These are phyloP conservation scores for Ailanthus altissimus DNA, from an alignment of 345 rosid species.

Conservation along the genomic window DNA sequence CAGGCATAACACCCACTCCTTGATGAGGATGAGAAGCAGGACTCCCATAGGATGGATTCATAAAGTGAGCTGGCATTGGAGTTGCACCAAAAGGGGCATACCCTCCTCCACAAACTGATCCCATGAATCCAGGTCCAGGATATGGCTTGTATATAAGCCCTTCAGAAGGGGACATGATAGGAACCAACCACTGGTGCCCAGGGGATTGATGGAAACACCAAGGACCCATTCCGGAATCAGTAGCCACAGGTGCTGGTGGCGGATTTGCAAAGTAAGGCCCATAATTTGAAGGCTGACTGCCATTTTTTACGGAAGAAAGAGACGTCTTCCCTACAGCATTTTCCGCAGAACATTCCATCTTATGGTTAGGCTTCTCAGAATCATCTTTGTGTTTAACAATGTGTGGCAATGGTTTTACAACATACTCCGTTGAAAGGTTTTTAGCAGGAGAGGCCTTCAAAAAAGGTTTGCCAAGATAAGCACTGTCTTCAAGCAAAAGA, in stretches of 20 bases:
- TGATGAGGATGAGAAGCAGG: slow-evolving; percentile 45
- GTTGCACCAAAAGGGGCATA: slow-evolving; percentile 51
- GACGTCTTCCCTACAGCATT: slow-evolving; percentile 53
- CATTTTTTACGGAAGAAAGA: slow-evolving; percentile 35
- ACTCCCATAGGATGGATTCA: slow-evolving; percentile 47
- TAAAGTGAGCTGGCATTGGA: slow-evolving; percentile 47
- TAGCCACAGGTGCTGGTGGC: slow-evolving; percentile 25
- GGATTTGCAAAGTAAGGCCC: slow-evolving; percentile 38
- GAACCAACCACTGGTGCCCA: slow-evolving; percentile 82
- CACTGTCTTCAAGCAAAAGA: slow-evolving; percentile 55
- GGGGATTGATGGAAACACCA: slow-evolving; percentile 48
- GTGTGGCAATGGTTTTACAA: slow-evolving; percentile 42
- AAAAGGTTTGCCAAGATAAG: slow-evolving; percentile 45
- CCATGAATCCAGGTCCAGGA: slow-evolving; percentile 51
- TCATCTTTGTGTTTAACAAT: slow-evolving; percentile 36
- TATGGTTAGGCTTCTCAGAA: slow-evolving; percentile 40
- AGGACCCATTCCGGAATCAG: slow-evolving; percentile 33
- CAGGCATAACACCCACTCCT: slow-evolving; percentile 45
- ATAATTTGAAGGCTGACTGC: slow-evolving; percentile 41
- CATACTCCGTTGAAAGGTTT: slow-evolving; percentile 43
- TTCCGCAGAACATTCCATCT: slow-evolving; percentile 58
- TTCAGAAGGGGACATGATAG: slow-evolving; percentile 89
- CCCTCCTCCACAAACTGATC: slow-evolving; percentile 46
- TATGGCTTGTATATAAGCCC: slow-evolving; percentile 91
- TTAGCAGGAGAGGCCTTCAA: slow-evolving; percentile 44